Evolutionary conservation across 2,329 filamentous ascomycete species (phyloP), one percentile per base, ranked within the genome.

Genomic region (Pseudocercospora eumusae): DNA sequence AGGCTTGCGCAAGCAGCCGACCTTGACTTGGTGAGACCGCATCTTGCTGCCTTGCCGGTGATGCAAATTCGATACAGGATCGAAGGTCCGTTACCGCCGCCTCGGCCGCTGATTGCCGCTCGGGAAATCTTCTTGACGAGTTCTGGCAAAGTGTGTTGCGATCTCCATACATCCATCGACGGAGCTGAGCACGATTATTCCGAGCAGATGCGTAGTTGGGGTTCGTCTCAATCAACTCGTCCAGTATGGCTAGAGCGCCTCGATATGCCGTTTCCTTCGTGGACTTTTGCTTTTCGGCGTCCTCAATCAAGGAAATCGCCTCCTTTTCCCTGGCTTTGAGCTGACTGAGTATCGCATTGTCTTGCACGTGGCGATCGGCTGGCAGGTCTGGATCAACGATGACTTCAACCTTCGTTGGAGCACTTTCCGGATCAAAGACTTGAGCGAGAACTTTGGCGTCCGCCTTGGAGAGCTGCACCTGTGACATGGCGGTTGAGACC

Each of bases 161-260:
- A 70, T 89, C 86, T 10, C 87, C 87, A 65, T 88, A 71, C 28
- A 64, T 62, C 70, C 69, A 71, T 31, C 70, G 59, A 21, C 67
- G 58, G 6, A 86, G 60, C 74, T 93, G 90, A 2, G 88, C 90
- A 55, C 89, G 83, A 75, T 93, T 93, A 73, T 92, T 89, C 61
- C 86, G 83, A 5, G 86, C 88, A 65, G 88, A 90, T 21, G 89
- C 88, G 74, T 93, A 93, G 31, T 78, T 75, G 2, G 89, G 88
- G 57, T 85, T 73, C 23, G 83, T 75, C 2, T 78, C 70, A 44
- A 92, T 83, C 31, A 92, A 79, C 1, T 75, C 71, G 28, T 82
- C 80, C 4, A 93, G 77, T 5, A 78, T 75, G 9, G 74, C 33
- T 9, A 73, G 64, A 0, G 72, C 70, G 8, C 42, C 27, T 52